Conservation (phyloP, 306 rosid genomes). For the Cicer bijugum region DNA sequence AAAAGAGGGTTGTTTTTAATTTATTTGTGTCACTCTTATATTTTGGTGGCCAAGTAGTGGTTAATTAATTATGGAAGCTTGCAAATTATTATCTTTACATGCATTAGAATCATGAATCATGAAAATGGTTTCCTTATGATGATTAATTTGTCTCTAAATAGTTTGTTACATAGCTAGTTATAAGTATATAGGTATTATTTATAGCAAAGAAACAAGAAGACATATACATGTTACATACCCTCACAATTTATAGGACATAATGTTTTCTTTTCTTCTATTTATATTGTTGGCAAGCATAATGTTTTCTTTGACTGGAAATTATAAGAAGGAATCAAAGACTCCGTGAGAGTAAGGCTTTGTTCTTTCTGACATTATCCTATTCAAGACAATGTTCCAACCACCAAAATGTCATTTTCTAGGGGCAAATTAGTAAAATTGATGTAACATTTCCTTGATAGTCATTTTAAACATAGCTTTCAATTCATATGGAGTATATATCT, state of each 20-base stretch:
- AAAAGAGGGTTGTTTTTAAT: background rate
- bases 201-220: constrained; percentile 1
- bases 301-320: constrained; percentile 44
- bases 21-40: background rate
- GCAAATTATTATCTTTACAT: constrained; percentile 26
- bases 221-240: background rate
- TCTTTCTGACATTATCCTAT: constrained; percentile 43
- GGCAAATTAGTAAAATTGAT: constrained; percentile 45
- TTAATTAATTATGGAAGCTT: background rate
- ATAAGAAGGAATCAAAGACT: constrained; percentile 51
- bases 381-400: constrained; percentile 40
- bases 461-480: constrained; percentile 48
- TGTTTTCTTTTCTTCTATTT: constrained; percentile 42
- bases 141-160: constrained; percentile 13
- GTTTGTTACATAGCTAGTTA: constrained; percentile 20
- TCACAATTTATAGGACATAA: constrained; percentile 36
- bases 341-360: constrained; percentile 48
- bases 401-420: constrained; percentile 57
- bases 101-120: constrained; percentile 17
- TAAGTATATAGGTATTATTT: constrained; percentile 1
- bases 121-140: constrained; percentile 34
- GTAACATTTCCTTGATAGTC: constrained; percentile 47
- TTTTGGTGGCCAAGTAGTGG: constrained; percentile 1
- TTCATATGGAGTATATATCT: constrained; percentile 63
- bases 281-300: constrained; percentile 46